Conservation (phyloP, 2,329 filamentous ascomycete species). For the Ustulina deusta region DNA sequence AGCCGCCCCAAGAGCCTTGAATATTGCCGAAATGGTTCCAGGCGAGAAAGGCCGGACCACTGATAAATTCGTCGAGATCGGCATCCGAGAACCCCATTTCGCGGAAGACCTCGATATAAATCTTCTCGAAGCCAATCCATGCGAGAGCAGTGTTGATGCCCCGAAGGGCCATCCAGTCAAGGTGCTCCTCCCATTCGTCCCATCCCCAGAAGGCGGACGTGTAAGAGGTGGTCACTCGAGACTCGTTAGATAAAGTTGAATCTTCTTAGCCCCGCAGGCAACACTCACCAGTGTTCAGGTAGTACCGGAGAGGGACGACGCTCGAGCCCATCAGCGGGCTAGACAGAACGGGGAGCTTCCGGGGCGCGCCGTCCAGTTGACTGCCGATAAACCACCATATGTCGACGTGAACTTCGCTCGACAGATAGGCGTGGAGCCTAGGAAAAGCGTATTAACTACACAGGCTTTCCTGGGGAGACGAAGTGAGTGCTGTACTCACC, state of each 20-base stretch:
- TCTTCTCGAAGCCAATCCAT: constrained; percentile 42
- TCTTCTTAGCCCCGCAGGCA: neutral
- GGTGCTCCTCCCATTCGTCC: constrained; percentile 40
- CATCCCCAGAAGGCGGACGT: constrained; percentile 40
- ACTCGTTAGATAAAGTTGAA: constrained; percentile 16
- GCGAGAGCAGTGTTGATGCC: constrained; percentile 39
- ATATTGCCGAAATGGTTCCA: constrained; percentile 43
- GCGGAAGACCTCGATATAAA: constrained; percentile 40
- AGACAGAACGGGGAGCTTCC: constrained; percentile 32
- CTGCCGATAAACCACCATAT: constrained; percentile 41
- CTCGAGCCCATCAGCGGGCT: constrained; percentile 32
- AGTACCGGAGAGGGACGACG: constrained; percentile 40
- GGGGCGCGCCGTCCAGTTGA: constrained; percentile 35
- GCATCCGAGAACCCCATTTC: constrained; percentile 39
- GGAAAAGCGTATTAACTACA: constrained; percentile 1
- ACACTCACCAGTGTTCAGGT: constrained; percentile 40
- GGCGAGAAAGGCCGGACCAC: constrained; percentile 40
- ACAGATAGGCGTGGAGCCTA: constrained; percentile 39
- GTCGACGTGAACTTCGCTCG: constrained; percentile 37
- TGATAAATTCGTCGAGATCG: constrained; percentile 37
- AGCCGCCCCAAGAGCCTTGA: constrained; percentile 40
- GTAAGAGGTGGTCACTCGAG: constrained; percentile 40
- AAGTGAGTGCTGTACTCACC: constrained; percentile 23
- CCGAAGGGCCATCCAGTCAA: constrained; percentile 41
- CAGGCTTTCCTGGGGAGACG: neutral